A percentile compares a stretch with the other conserved stretches of the same genome.
Conservation (phyloP, 306 rosid genomes). For the Trifolium dubium region DNA sequence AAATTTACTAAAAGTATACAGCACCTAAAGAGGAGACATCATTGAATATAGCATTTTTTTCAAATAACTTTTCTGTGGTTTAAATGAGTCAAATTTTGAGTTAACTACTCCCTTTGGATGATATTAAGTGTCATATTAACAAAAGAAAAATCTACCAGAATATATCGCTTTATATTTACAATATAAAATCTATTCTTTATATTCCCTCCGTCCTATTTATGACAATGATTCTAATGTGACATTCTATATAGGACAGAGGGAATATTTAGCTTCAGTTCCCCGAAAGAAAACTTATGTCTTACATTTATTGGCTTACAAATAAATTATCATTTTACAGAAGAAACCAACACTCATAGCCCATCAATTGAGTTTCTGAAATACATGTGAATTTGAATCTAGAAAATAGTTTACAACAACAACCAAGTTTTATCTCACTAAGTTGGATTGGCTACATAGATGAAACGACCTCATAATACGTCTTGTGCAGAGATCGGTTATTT, state of each 20-base stretch:
- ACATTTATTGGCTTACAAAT: constrained; percentile 1
- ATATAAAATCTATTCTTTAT: no score
- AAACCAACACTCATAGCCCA: neutral
- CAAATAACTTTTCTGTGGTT: neutral
- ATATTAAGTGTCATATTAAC: neutral
- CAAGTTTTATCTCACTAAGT: neutral
- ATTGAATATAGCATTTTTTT: neutral
- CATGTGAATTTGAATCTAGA: neutral
- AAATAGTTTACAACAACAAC: constrained; percentile 18
- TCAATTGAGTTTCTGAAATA: constrained; percentile 22
- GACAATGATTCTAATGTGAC: neutral
- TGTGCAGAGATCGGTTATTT: no score
- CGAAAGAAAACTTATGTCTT: no score
- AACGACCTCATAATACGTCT: neutral
- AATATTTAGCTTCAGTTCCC: no score
- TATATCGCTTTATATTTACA: no score
- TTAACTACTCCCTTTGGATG: neutral
- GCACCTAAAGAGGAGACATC: neutral
- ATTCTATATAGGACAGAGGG: neutral
- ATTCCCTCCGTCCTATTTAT: neutral
- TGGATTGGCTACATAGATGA: neutral
- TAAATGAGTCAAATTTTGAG: neutral
- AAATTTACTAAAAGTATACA: constrained; percentile 17
- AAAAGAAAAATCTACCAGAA: no score
- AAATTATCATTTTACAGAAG: constrained; percentile 1